These are phyloP conservation scores for Leonotis leonurus DNA, from an alignment of 257 asterid genomes.

Conservation along the genomic window DNA sequence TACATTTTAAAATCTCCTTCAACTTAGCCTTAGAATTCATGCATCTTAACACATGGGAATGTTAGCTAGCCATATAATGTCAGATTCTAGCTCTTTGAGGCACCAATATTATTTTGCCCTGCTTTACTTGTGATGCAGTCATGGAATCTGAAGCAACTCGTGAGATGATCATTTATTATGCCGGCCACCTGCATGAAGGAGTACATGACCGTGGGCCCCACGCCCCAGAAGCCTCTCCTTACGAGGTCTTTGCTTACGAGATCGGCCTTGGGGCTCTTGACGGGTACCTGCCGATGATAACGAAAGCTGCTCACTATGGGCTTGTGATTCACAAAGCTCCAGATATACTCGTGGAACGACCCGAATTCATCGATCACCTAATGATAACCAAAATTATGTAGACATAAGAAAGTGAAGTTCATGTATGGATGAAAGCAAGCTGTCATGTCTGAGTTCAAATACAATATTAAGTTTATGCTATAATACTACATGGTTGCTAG, in stretches of 20 bases:
- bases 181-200: conserved; percentile 54
- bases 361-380: conserved; percentile 40
- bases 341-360: conserved; percentile 35
- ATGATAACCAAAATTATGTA: background rate
- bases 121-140: too few relatives aligned
- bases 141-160: conserved; percentile 40
- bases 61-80: too few relatives aligned
- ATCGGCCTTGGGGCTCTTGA: conserved; percentile 42
- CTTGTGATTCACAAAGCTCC: conserved; percentile 40
- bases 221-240: conserved; percentile 33
- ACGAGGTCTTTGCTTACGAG: conserved; percentile 37
- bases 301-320: conserved; percentile 28
- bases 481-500: background rate
- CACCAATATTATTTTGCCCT: too few relatives aligned
- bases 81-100: too few relatives aligned
- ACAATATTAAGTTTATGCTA: too few relatives aligned
- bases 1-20: too few relatives aligned
- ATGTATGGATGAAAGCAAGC: background rate
- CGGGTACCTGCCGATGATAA: conserved; percentile 33
- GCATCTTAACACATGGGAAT: too few relatives aligned
- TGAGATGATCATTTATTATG: conserved; percentile 36
- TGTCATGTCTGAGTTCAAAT: too few relatives aligned
- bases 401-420: conserved; percentile 21
- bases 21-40: too few relatives aligned
- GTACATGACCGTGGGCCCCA: conserved; percentile 38